phyloP scores from a whole-genome alignment of 164 flowering plant genomes.

The Echeveria elegans region DNA sequence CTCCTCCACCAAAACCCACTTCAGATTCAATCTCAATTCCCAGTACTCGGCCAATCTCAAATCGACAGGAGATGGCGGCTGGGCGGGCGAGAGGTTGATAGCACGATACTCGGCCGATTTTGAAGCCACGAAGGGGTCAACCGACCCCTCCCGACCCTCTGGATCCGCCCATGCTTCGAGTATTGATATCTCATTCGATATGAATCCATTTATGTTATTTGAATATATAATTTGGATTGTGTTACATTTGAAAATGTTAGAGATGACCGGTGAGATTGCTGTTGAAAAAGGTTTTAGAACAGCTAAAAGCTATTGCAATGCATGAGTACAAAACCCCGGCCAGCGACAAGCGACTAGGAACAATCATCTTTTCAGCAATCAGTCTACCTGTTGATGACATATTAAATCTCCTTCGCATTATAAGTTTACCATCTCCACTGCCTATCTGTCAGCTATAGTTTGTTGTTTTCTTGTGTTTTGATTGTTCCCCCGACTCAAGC shows the following conservation, averaged over 20 bases:
- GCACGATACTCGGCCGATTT: too few species aligned
- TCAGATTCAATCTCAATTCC: too few species aligned
- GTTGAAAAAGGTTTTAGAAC: conserved; percentile 60
- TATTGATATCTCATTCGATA: neutral
- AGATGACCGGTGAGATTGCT: too few species aligned
- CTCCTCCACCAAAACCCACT: too few species aligned
- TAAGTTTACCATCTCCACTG: conserved; percentile 17
- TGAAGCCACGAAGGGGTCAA: too few species aligned
- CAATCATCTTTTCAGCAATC: conserved; percentile 78
- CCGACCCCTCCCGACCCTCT: too few species aligned
- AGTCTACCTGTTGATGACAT: conserved; percentile 61
- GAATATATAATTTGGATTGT: conserved; percentile 33
- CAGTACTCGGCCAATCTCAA: too few species aligned
- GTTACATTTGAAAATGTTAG: conserved; percentile 95
- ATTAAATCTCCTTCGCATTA: conserved; percentile 31
- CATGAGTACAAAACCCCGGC: conserved; percentile 51
- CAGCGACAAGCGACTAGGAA: conserved; percentile 59
- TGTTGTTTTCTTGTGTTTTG: neutral
- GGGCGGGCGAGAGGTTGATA: too few species aligned
- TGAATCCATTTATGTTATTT: neutral
- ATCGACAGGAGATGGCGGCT: too few species aligned
- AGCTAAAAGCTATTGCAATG: conserved; percentile 49
- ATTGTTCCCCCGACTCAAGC: neutral
- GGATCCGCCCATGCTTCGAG: too few species aligned
- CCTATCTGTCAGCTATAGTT: neutral